Conservation (phyloP, 257 asterid species). For the Gentiana straminea region DNA sequence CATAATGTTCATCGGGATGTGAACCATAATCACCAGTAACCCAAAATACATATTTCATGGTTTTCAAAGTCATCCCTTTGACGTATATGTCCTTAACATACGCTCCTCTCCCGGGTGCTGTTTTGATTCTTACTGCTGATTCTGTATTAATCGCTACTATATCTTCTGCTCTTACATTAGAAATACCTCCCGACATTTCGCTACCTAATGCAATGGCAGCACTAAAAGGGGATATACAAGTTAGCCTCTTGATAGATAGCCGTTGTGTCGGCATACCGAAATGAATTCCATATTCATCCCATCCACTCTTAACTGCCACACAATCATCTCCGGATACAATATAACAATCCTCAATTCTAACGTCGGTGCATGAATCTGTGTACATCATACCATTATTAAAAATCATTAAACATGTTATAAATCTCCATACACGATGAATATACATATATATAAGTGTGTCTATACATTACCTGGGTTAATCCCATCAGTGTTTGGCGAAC, state of each 20-base stretch:
- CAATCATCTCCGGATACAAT: conserved; percentile 98
- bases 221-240: conserved; percentile 80
- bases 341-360: conserved; percentile 81
- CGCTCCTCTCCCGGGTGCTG: conserved; percentile 73
- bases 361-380: conserved; percentile 76
- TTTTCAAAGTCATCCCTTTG: conserved; percentile 59
- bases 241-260: conserved; percentile 57
- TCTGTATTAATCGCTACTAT: conserved; percentile 71
- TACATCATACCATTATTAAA: background rate
- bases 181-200: conserved; percentile 96
- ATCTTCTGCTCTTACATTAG: conserved; percentile 75
- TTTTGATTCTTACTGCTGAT: conserved; percentile 35
- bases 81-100: conserved; percentile 77
- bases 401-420: background rate
- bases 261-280: conserved; percentile 94
- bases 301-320: conserved; percentile 88
- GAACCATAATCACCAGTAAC: conserved; percentile 92
- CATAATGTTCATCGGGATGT: conserved; percentile 71
- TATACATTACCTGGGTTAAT: conserved; percentile 66
- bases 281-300: conserved; percentile 88
- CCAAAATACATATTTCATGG: conserved; percentile 96
- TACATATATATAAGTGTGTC: too few relatives aligned
- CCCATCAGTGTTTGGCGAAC: conserved; percentile 82
- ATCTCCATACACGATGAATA: too few relatives aligned
- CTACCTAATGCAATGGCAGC: conserved; percentile 92